phyloP scores from a whole-genome alignment of 345 rosid species.

The Excoecaria agallocha region DNA sequence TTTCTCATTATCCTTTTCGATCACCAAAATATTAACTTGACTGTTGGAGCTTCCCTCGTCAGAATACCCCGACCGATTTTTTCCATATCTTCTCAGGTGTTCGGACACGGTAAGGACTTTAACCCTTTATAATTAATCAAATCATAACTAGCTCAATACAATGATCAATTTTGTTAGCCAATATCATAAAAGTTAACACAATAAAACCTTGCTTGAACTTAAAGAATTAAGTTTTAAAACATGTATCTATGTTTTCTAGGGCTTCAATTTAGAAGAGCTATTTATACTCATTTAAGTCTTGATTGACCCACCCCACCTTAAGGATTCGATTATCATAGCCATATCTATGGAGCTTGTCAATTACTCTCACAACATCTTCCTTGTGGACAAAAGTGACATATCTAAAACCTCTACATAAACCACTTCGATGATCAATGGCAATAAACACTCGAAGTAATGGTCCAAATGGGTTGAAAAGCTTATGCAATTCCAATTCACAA shows the following conservation, averaged over 20 bases:
- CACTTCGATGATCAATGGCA: conserved; percentile 29
- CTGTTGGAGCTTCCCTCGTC: too few species aligned
- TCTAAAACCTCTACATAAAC: conserved; percentile 36
- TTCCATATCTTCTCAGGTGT: too few species aligned
- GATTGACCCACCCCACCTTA: conserved; percentile 33
- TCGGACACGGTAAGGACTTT: too few species aligned
- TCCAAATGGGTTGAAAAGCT: conserved; percentile 43
- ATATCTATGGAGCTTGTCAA: conserved; percentile 38
- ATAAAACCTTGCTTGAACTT: background rate
- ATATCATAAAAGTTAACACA: background rate
- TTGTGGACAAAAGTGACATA: conserved; percentile 35
- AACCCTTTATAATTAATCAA: too few species aligned
- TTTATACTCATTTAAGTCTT: conserved; percentile 9
- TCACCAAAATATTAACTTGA: too few species aligned
- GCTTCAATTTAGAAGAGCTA: background rate
- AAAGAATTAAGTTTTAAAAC: background rate
- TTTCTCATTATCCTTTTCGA: too few species aligned
- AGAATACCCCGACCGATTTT: too few species aligned
- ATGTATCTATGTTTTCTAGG: background rate
- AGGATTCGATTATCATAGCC: conserved; percentile 48
- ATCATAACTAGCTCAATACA: background rate
- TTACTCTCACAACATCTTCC: conserved; percentile 37
- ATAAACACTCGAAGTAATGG: conserved; percentile 29
- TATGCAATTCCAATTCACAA: conserved; percentile 38
- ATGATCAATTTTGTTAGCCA: background rate